These are phyloP conservation scores for Plasmodium relictum DNA, from an alignment of 169 alveolate genomes.

Conservation along the genomic window DNA sequence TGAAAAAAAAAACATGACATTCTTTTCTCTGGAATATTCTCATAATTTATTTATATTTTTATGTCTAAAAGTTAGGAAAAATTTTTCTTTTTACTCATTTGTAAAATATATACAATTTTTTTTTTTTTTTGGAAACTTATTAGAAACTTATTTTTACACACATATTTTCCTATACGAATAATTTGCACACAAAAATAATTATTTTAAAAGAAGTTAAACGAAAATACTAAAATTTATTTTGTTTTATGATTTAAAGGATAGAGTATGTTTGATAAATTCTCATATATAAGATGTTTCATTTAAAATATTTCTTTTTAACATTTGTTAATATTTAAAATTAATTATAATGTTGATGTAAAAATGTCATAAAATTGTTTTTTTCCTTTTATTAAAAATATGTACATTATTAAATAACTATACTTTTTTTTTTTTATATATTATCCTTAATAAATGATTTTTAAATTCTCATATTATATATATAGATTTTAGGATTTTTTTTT, in stretches of 20 bases:
- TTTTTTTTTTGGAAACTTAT: not conserved
- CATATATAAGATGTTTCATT: too few relatives aligned
- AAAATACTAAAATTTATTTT: too few relatives aligned
- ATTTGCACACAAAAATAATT: constrained; percentile 12
- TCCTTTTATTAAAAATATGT: not conserved
- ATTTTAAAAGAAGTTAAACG: not conserved
- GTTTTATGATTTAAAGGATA: too few relatives aligned
- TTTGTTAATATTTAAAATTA: too few relatives aligned
- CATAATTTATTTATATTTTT: not conserved
- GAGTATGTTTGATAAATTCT: too few relatives aligned
- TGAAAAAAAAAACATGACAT: not conserved
- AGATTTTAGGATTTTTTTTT: constrained; percentile 7
- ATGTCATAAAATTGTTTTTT: not conserved
- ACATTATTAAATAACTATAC: too few relatives aligned
- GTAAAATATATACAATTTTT: not conserved
- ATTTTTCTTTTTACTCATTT: not conserved
- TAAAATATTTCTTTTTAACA: too few relatives aligned
- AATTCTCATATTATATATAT: not conserved
- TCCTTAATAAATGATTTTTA: too few relatives aligned
- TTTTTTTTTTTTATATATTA: not conserved
- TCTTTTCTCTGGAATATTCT: not conserved
- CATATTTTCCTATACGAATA: not conserved
- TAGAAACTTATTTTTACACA: constrained; percentile 8
- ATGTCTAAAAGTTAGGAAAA: too few relatives aligned
- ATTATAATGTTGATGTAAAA: not conserved